Evolutionary conservation across 2,329 filamentous ascomycete species (phyloP), one percentile per base, ranked within the genome.

Genomic region (Aspergillus novofumigatus): DNA sequence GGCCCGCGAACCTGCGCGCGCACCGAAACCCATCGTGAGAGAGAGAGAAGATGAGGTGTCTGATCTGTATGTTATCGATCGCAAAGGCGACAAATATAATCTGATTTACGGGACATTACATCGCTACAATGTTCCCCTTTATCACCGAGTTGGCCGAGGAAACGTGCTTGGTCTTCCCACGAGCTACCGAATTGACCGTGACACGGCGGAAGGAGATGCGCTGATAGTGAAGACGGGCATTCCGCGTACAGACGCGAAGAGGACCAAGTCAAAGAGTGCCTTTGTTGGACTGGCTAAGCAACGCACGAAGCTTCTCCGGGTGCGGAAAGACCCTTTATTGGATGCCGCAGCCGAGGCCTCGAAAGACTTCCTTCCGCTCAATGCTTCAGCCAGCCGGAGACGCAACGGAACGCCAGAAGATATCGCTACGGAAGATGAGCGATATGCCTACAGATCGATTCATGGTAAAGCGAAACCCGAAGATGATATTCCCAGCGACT

Each of bases 71-170:
- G 65, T 84, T 48, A 67, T 90, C 52, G 93, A 97, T 72, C 84
- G 79, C 45, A 86, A 85, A 67, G 92, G 93, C 0, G 93, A 97
- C 66, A 78, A 81, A 4, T 81, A 91, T 50, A 91, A 94, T 62
- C 72, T 88, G 48, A 82, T 82, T 26, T 97, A 92, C 70, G 90
- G 90, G 1, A 82, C 84, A 28, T 81, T 89, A 42, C 86, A 96
- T 69, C 84, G 84, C 38, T 89, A 89, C 62, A 83, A 82, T 54
- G 76, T 95, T 10, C 91, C 92, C 0, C 66, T 75, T 2, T 97
- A 95, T 69, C 81, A 81, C 59, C 86, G 91, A 5, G 77, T 78
- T 59, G 90, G 91, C 14, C 78, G 79, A 55, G 91, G 91, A 2
- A 81, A 80, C 56, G 78, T 97, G 1, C 72, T 97, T 11, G 93